Evolutionary conservation across 192 early-diverging fungal genomes (phyloP).

Genomic region (Coemansia sp.): DNA sequence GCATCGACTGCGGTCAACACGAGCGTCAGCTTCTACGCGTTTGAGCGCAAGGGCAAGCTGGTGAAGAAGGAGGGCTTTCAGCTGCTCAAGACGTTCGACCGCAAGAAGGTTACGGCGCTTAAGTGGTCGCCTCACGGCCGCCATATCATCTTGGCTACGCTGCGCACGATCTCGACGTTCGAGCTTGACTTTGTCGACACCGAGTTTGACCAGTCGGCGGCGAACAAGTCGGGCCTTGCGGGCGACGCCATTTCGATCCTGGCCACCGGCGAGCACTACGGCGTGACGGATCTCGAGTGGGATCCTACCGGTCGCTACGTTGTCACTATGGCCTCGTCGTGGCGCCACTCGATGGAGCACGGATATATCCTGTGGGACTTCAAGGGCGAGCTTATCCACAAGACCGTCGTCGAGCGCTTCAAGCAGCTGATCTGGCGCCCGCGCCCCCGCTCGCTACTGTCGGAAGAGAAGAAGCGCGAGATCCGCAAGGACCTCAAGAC

Average conservation of each 20-base stretch:
- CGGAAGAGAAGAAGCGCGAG: slow-evolving; percentile 76
- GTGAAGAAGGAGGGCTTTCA: slow-evolving; percentile 66
- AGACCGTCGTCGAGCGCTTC: slow-evolving; percentile 73
- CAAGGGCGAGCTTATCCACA: slow-evolving; percentile 75
- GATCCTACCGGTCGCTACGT: slow-evolving; percentile 97
- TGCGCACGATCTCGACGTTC: slow-evolving; percentile 68
- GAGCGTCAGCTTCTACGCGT: slow-evolving; percentile 79
- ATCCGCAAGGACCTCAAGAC: slow-evolving; percentile 90
- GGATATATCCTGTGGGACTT: slow-evolving; percentile 93
- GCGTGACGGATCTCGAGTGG: slow-evolving; percentile 95
- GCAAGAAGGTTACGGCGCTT: slow-evolving; percentile 78
- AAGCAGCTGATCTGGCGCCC: slow-evolving; percentile 97
- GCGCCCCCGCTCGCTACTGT: slow-evolving; percentile 78
- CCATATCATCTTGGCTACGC: slow-evolving; percentile 81
- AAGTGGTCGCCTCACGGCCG: slow-evolving; percentile 97
- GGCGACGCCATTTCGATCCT: slow-evolving; percentile 67
- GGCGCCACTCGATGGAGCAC: slow-evolving; percentile 84
- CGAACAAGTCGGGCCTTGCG: slow-evolving; percentile 52
- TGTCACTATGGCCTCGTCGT: slow-evolving; percentile 78
- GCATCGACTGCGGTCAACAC: slow-evolving; percentile 58
- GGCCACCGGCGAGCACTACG: slow-evolving; percentile 85
- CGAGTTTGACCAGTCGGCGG: slow-evolving; percentile 66
- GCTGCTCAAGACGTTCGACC: slow-evolving; percentile 78
- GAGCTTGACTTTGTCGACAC: slow-evolving; percentile 94
- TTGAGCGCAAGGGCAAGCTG: slow-evolving; percentile 70